Evolutionary conservation across 805 yeast species (phyloP).

Genomic region (Pichia phayaonensis): DNA sequence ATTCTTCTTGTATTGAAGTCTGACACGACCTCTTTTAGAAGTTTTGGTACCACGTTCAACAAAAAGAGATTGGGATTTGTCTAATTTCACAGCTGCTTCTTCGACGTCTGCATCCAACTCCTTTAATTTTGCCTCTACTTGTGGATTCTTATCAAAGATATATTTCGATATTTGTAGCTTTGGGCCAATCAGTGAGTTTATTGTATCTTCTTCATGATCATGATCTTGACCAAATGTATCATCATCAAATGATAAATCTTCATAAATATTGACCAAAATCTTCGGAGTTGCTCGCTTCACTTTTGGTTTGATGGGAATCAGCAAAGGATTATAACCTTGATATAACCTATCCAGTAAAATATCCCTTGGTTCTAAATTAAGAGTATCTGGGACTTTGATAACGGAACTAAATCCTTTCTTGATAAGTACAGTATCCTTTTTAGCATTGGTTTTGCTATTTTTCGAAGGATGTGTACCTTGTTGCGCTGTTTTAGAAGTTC

Average conservation of each 20-base stretch:
- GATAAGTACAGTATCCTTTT: not conserved
- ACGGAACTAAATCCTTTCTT: slow-evolving; percentile 29
- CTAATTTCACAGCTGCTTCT: not conserved
- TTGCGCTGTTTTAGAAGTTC: not conserved
- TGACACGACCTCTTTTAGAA: slow-evolving; percentile 6
- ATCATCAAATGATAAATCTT: slow-evolving; percentile 22
- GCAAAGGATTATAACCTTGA: slow-evolving; percentile 30
- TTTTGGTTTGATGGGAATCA: slow-evolving; percentile 21
- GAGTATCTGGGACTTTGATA: slow-evolving; percentile 29
- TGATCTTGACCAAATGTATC: slow-evolving; percentile 2
- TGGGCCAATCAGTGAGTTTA: slow-evolving; percentile 12
- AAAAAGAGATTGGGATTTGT: not conserved
- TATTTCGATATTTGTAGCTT: slow-evolving; percentile 16
- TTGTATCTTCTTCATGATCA: slow-evolving; percentile 7
- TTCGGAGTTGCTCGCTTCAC: slow-evolving; percentile 20
- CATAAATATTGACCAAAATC: slow-evolving; percentile 29
- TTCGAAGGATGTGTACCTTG: not conserved
- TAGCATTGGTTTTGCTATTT: not conserved
- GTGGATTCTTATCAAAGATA: slow-evolving; percentile 14
- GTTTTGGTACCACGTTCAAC: not conserved
- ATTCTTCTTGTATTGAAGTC: slow-evolving; percentile 8
- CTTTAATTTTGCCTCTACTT: slow-evolving; percentile 12
- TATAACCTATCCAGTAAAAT: slow-evolving; percentile 28
- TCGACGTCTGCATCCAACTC: slow-evolving; percentile 3
- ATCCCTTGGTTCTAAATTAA: slow-evolving; percentile 27